These are phyloP conservation scores for Oryza meyeriana DNA, from an alignment of 176 grass and related monocot species.

Conservation along the genomic window DNA sequence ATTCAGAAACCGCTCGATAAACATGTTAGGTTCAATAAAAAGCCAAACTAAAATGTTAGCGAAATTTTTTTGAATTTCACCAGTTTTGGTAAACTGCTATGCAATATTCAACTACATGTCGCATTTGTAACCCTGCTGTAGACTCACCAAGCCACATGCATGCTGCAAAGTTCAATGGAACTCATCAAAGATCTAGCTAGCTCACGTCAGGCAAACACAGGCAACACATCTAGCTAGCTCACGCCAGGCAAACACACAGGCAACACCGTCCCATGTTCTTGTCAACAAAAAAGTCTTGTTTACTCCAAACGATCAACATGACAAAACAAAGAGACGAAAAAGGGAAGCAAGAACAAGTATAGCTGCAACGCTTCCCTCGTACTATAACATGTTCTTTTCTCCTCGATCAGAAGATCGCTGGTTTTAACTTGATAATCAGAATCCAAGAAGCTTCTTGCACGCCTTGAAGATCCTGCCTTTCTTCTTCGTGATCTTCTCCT, in stretches of 20 bases:
- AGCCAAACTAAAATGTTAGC: no score
- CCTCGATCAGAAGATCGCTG: not conserved
- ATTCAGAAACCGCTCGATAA: no score
- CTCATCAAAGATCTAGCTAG: not conserved
- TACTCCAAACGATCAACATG: conserved; percentile 8
- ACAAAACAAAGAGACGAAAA: conserved; percentile 2
- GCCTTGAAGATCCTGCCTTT: conserved; percentile 23
- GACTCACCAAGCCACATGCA: not conserved
- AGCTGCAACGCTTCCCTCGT: not conserved
- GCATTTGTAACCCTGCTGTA: not conserved
- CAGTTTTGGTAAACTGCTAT: no score
- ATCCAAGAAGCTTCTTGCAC: conserved; percentile 48
- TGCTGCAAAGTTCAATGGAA: not conserved
- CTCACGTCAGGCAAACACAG: not conserved
- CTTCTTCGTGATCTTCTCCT: conserved; percentile 9
- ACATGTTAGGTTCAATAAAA: no score
- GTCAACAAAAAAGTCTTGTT: conserved; percentile 15
- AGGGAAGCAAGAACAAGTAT: not conserved
- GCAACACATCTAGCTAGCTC: no score
- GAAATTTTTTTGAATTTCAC: no score
- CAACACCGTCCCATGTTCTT: not conserved
- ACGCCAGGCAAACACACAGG: not conserved
- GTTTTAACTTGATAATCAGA: not conserved
- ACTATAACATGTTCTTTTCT: not conserved
- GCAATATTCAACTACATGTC: no score